Evolutionary conservation across 1,284 basidiomycete genomes (phyloP), one percentile per base, ranked within the genome.

Genomic region (Thelephora terrestris): DNA sequence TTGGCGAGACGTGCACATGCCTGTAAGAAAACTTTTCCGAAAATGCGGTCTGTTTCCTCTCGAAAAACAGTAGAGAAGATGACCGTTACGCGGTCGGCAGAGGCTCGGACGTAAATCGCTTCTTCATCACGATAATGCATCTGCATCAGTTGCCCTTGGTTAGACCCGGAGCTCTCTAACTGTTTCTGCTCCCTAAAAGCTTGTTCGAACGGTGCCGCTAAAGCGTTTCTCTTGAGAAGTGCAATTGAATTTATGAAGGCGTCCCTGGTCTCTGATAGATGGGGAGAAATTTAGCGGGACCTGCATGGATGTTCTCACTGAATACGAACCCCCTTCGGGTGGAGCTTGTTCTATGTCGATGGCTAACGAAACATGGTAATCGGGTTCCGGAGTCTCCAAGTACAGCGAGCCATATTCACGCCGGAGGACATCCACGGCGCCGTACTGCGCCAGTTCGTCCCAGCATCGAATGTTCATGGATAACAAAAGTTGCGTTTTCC

Each of bases 401-500:
- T 93, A 67, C 58, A 88, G 75, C 1, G 75, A 63, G 3, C 89
- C 90, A 61, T 98, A 99, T 67, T 96, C 89, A 47, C 90, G 75
- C 62, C 76, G 69, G 52, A 99, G 71, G 44, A 95, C 70, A 44
- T 92, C 82, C 32, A 82, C 61, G 1, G 91, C 95, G 48, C 95
- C 96, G 58, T 91, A 94, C 53, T 78, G 75, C 35, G 85, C 84
- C 35, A 99, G 80, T 64, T 99, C 91, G 52, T 85, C 77, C 95
- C 95, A 99, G 73, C 96, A 99, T 49, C 88, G 83, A 56, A 99
- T 94, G 65, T 85, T 85, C 91, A 99, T 99, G 32, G 94, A 97
- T 16, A 99, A 78, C 35, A 90, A 73, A 18, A 95, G 70, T 2
- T 79, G 67, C 2, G 86, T 85, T 64, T 92, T 92, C 61, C 84